phyloP scores from a whole-genome alignment of 495 filamentous ascomycete species.

The Parathielavia appendiculata region DNA sequence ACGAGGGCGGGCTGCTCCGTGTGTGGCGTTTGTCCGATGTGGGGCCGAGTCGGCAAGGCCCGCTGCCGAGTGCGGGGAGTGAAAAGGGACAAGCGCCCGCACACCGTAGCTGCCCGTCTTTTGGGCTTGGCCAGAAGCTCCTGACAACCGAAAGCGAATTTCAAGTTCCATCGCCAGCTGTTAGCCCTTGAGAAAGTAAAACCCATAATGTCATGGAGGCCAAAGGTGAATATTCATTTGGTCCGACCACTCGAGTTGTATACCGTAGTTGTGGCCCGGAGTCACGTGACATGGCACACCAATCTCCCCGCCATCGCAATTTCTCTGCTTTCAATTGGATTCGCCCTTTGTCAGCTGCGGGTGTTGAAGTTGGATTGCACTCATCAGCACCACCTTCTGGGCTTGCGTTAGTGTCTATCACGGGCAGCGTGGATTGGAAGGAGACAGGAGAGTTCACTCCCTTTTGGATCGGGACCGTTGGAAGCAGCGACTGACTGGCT shows the following conservation, averaged over 20 bases:
- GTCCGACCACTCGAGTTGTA: too few species aligned
- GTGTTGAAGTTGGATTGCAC: background rate
- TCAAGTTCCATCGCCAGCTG: too few species aligned
- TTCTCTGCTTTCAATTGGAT: conserved; percentile 3
- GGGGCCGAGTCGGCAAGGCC: conserved; percentile 12
- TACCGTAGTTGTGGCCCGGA: background rate
- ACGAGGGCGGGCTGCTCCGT: background rate
- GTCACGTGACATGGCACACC: conserved; percentile 8
- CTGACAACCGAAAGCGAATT: too few species aligned
- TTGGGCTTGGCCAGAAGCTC: background rate
- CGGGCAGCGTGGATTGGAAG: conserved; percentile 15
- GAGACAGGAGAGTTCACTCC: background rate
- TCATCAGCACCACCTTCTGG: background rate
- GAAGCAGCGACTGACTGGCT: background rate
- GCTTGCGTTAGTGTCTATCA: background rate
- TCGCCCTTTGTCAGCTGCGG: background rate
- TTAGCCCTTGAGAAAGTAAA: background rate
- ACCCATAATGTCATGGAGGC: too few species aligned
- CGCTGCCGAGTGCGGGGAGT: conserved; percentile 7
- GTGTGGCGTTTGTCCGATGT: background rate
- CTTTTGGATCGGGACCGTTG: background rate
- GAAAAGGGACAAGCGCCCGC: background rate
- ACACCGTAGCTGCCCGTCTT: background rate
- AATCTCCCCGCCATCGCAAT: conserved; percentile 6
- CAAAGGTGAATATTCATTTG: too few species aligned